Percentiles rank a stretch among this genome's conserved stretches.
These are phyloP conservation scores for Ramichloridium luteum DNA, from an alignment of 2,329 filamentous ascomycete species.

Conservation along the genomic window DNA sequence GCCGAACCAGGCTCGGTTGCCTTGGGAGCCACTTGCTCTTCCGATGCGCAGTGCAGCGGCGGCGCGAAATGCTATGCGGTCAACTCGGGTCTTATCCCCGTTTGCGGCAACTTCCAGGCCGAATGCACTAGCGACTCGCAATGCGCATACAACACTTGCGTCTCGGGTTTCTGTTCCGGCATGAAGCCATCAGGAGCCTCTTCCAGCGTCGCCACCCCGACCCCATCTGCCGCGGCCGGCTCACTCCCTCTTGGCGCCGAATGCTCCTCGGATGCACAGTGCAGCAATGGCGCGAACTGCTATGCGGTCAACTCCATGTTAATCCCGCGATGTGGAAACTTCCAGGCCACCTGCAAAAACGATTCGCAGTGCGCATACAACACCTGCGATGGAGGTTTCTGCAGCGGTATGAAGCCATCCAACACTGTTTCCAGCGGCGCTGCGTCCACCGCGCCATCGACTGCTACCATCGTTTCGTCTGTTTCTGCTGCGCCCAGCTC, in stretches of 20 bases:
- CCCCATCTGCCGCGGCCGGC: constrained; percentile 7
- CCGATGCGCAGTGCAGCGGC: constrained; percentile 10
- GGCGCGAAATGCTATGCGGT: constrained; percentile 14
- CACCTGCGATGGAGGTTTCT: constrained; percentile 11
- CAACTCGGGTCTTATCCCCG: constrained; percentile 8
- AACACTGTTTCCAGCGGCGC: background rate
- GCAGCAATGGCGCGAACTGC: constrained; percentile 10
- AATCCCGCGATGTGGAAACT: constrained; percentile 9
- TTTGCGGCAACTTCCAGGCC: constrained; percentile 18
- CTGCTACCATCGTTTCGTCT: background rate
- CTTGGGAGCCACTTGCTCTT: constrained; percentile 13
- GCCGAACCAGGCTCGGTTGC: constrained; percentile 12
- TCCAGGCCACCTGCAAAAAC: constrained; percentile 10
- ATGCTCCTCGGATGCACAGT: constrained; percentile 9
- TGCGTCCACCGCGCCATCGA: constrained; percentile 1
- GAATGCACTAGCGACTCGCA: constrained; percentile 12
- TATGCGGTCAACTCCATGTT: constrained; percentile 6
- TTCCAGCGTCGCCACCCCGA: background rate
- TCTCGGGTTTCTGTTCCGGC: constrained; percentile 16
- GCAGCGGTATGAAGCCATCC: constrained; percentile 4
- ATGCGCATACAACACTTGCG: constrained; percentile 19
- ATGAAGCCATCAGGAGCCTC: constrained; percentile 7
- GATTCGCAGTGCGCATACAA: constrained; percentile 13
- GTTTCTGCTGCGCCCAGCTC: constrained; percentile 10
- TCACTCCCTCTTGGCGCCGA: constrained; percentile 9